Base-by-base conservation (phyloP, 176 grass and related monocot genomes). In the Oryza glumipatula region DNA sequence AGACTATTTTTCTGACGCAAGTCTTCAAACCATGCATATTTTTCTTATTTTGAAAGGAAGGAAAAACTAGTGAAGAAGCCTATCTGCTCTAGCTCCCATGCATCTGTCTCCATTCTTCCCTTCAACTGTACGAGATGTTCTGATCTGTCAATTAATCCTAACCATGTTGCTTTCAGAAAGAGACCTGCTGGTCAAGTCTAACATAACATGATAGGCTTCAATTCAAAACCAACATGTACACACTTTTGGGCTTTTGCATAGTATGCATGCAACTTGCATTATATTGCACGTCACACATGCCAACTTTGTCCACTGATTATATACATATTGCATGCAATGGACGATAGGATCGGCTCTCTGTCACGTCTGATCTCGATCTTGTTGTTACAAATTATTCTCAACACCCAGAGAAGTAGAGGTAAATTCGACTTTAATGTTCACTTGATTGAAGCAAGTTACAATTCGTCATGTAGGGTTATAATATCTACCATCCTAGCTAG, bases 391-490 rank as follows among this genome's bases (percentile, higher is more conserved):
- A 8, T 41, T 70, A 8, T 41, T 70, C 19, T 4, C 39, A 54
- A 9, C 32, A 70, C 6, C 49, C 23, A 48, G 19, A 14, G 21
- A 58, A 48, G 21, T 46, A 45, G 44, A 48, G 49, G 23, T 33
- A 68, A 74, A 21, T 80, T 70, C 1, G 21, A 72, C 47, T 43
- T 58, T 43, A 28, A 2, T 60, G 21, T 61, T 81, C 17, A 36
- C 13, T 60, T 72, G 43, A 82, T 17, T 44, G 68, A 82, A 82
- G 80, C 80, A 72, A 63, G 47, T 58, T 56, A 49, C 22, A 30
- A 39, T 24, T 13, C 49, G n/a, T 63, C 43, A 48, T 11, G 21
- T 72, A 44, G 21, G 69, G 13, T 63, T 63, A 23, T 41, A 41
- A 41, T 41, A 41, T 22, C n/a, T 63, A 63, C 21, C 5, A 11